Evolutionary conservation across 495 filamentous ascomycete species (phyloP), one percentile per base, ranked within the genome.

Genomic region (Xylaria longipes): DNA sequence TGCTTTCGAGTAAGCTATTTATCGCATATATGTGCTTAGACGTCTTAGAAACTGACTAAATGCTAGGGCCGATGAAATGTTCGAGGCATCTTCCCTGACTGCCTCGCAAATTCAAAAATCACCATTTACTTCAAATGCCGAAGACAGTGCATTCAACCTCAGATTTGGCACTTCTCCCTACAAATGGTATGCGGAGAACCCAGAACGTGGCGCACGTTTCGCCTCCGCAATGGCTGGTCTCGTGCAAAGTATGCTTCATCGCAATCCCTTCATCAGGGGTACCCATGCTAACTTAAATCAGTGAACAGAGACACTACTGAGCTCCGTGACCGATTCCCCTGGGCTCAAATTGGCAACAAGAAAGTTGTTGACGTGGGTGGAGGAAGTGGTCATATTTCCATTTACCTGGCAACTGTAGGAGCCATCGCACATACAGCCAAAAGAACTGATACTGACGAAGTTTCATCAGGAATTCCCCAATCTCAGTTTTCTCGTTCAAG

Each of bases 51-150:
- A 17, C 9, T 5, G n/a, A 33, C 50, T 14, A 43, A 58, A 37
- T n/a, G 7, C 3, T 39, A 72, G 65, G 61, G 50, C 77, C 9
- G 79, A 81, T 69, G 79, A 81, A 60, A 74, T 79, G 73, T 73
- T 78, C 17, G 62, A 76, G 65, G 77, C 77, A 7, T 68, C 79
- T n/a, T 65, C 77, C 15, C 54, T 71, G 3, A 71, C 68, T 0
- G 60, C 62, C 27, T 54, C n/a, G 31, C 54, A 22, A 35, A 35
- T 80, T 48, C 31, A 56, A 27, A 46, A 35, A 35, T 20, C 25
- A 15, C 74, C 77, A 22, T 65, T 71, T 46, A 56, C 39, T 5
- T 62, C 64, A 25, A 48, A 70, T 5, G 60, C 63, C 4, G 50
- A 22, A 11, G 15, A 72, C 52, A 70, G 27, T 33, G 75, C 79